phyloP scores from a whole-genome alignment of 2,329 filamentous ascomycete genomes.

The Laburnicola sp. region DNA sequence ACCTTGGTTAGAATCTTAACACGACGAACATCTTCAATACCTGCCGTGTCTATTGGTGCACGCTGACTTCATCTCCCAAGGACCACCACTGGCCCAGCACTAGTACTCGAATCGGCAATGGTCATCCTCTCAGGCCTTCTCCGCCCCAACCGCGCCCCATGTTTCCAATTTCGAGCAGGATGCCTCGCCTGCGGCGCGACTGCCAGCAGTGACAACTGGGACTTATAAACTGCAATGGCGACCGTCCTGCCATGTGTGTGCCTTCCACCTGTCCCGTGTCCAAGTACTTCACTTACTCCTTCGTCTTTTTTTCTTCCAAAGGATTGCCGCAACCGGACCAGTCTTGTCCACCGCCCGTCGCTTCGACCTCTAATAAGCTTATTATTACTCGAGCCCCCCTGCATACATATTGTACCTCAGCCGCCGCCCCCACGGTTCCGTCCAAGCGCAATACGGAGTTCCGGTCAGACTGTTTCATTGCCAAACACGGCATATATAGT shows the following conservation, averaged over 20 bases:
- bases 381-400: not conserved
- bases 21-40: too few relatives aligned
- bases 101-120: not conserved
- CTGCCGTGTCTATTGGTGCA: too few relatives aligned
- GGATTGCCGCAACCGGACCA: too few relatives aligned
- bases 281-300: too few relatives aligned
- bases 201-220: too few relatives aligned
- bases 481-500: not conserved
- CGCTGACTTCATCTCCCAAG: too few relatives aligned
- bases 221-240: not conserved
- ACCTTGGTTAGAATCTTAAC: too few relatives aligned
- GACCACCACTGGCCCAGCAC: not conserved
- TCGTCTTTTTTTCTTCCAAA: too few relatives aligned
- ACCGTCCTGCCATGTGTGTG: not conserved
- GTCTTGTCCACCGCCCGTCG: not conserved
- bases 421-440: too few relatives aligned
- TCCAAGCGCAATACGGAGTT: slow-evolving; percentile 6
- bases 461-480: not conserved
- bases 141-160: slow-evolving; percentile 10
- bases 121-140: not conserved
- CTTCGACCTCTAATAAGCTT: not conserved
- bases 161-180: slow-evolving; percentile 4
- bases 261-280: too few relatives aligned
- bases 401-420: not conserved
- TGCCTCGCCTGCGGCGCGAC: not conserved